These are phyloP conservation scores for Gaeumannomyces sp. DNA, from an alignment of 2,329 filamentous ascomycete genomes.

Conservation along the genomic window DNA sequence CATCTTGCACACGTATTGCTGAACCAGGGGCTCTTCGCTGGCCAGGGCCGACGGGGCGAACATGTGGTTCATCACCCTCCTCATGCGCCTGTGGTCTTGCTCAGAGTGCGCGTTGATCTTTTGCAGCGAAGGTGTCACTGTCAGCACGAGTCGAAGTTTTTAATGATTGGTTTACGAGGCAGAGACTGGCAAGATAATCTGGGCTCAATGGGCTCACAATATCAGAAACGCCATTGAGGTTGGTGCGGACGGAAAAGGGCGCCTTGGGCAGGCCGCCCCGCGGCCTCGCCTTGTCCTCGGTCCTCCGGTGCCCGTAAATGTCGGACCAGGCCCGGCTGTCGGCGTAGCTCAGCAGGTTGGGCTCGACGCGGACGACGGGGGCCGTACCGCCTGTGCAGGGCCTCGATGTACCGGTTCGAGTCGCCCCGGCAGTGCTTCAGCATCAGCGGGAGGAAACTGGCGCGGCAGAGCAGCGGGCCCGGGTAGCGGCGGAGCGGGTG, in stretches of 20 bases:
- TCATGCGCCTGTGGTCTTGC: conserved; percentile 8
- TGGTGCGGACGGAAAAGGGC: too few relatives aligned
- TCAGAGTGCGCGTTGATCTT: too few relatives aligned
- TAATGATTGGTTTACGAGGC: too few relatives aligned
- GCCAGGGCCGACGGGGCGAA: conserved; percentile 16
- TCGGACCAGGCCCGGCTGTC: conserved; percentile 5
- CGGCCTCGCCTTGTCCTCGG: too few relatives aligned
- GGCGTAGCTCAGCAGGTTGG: conserved; percentile 9
- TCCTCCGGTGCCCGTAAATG: conserved; percentile 8
- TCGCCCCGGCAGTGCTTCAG: background rate
- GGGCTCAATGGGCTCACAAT: too few relatives aligned
- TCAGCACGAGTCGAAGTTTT: too few relatives aligned
- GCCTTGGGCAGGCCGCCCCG: too few relatives aligned
- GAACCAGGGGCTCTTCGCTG: conserved; percentile 13
- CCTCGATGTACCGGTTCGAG: background rate
- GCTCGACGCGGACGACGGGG: conserved; percentile 9
- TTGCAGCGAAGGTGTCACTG: too few relatives aligned
- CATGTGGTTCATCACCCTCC: conserved; percentile 10
- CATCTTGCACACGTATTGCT: conserved; percentile 4
- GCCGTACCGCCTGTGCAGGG: conserved; percentile 7
- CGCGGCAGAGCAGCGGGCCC: conserved; percentile 23
- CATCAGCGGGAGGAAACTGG: conserved; percentile 13
- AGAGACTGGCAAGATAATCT: too few relatives aligned
- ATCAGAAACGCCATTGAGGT: too few relatives aligned
- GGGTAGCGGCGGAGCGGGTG: conserved; percentile 28